phyloP scores from a whole-genome alignment of 306 rosid species.

The Cajanus cajan region DNA sequence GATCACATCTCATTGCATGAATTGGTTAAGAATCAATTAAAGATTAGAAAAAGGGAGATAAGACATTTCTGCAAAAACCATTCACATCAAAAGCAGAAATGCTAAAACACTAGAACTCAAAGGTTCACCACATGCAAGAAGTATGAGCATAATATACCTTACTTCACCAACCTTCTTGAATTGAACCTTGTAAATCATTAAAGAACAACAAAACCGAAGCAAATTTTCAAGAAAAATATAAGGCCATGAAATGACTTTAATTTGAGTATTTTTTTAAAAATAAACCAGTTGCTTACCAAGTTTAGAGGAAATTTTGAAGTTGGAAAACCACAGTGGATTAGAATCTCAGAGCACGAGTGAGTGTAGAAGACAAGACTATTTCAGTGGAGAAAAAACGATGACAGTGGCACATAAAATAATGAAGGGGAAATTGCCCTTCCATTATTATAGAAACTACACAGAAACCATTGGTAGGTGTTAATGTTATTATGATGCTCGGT shows the following conservation, averaged over 20 bases:
- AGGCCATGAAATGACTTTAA: not conserved
- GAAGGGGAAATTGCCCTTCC: slow-evolving; percentile 31
- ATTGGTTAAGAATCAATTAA: slow-evolving; percentile 8
- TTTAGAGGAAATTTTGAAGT: slow-evolving; percentile 34
- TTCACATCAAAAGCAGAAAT: slow-evolving; percentile 24
- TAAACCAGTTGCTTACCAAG: slow-evolving; percentile 45
- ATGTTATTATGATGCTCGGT: not conserved
- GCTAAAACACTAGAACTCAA: slow-evolving; percentile 27
- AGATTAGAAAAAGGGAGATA: not conserved
- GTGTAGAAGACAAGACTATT: not conserved
- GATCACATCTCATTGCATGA: slow-evolving; percentile 19
- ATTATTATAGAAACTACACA: slow-evolving; percentile 44
- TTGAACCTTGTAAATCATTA: not conserved
- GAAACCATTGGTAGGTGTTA: slow-evolving; percentile 33
- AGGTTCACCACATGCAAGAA: slow-evolving; percentile 12
- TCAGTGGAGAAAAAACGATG: slow-evolving; percentile 16
- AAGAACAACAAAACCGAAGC: not conserved
- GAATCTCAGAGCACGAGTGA: slow-evolving; percentile 20
- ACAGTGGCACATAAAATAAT: slow-evolving; percentile 26
- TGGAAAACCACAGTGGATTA: slow-evolving; percentile 33
- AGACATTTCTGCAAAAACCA: slow-evolving; percentile 25
- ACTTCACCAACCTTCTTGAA: slow-evolving; percentile 28
- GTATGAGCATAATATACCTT: not conserved
- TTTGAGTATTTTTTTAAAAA: slow-evolving; percentile 7
- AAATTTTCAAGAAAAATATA: not conserved